Evolutionary conservation across 768 basidiomycete species (phyloP).

Genomic region (Erythrobasidium yunnanense): DNA sequence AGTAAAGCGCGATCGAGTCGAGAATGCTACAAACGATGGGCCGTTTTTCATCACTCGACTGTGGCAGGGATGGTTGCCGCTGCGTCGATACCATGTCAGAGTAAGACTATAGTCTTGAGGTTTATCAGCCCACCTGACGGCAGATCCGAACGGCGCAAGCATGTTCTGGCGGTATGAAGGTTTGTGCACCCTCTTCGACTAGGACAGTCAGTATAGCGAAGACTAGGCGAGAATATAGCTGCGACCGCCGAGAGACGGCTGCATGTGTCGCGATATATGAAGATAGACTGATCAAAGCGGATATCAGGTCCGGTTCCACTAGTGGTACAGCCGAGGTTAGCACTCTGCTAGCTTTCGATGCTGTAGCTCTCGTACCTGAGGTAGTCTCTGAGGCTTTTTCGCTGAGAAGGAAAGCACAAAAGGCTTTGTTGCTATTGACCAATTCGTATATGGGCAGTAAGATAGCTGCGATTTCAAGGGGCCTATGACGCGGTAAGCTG

Average conservation of each 20-base stretch:
- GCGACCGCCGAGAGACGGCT: neutral
- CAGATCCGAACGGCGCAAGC: conserved; percentile 12
- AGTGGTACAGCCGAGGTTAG: neutral
- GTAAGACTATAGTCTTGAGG: too few species aligned
- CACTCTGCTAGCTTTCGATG: neutral
- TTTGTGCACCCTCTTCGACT: conserved; percentile 16
- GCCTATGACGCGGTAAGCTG: conserved; percentile 29
- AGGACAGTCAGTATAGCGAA: conserved; percentile 5
- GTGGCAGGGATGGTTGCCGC: conserved; percentile 11
- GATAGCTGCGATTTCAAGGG: conserved; percentile 23
- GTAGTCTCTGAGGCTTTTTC: neutral
- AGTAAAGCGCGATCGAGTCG: conserved; percentile 2
- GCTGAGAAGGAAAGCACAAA: conserved; percentile 20
- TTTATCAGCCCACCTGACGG: conserved; percentile 13
- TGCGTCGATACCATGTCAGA: neutral
- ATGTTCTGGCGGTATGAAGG: neutral
- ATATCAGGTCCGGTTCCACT: conserved; percentile 5
- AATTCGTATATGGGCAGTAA: conserved; percentile 35
- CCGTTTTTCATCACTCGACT: neutral
- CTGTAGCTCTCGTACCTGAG: neutral
- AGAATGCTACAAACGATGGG: conserved; percentile 21
- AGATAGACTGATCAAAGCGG: conserved; percentile 10
- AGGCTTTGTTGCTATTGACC: conserved; percentile 34
- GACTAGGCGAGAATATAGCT: conserved; percentile 1
- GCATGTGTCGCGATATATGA: conserved; percentile 17